Evolutionary conservation across 2,329 filamentous ascomycete genomes (phyloP), one percentile per base, ranked within the genome.

Genomic region (Beauveria sp.): DNA sequence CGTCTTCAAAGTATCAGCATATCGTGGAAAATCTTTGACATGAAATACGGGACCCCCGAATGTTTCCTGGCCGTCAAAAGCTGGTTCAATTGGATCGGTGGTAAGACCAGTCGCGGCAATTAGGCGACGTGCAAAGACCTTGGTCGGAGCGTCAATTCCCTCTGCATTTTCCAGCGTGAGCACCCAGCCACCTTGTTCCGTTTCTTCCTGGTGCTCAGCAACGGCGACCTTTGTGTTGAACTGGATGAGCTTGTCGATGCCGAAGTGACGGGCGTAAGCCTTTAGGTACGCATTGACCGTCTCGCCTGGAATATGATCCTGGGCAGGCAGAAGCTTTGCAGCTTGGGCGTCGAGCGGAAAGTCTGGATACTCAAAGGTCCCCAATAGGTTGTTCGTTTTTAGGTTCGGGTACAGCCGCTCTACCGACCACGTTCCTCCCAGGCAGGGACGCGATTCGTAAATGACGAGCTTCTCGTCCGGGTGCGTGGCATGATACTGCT

Each of bases 361-460:
- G 66, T 91, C 89, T 0, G 84, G 84, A 67, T 83, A 91, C 70
- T 92, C 87, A 66, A 87, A 90, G 0, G 84, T 88, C 3, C 89
- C 88, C 12, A 87, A 71, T 70, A 90, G 80, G 67, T 92, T 92
- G 72, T 93, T 92, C 58, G 83, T 86, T 67, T 85, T 88, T 54
- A 93, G 78, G 1, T 84, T 85, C 0, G 85, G 82, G 69, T 92
- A 88, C 0, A 91, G 73, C 1, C 88, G 80, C 43, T 87, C 76
- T 61, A 83, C 76, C 9, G 85, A 82, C 89, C 89, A 92, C 18
- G 85, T 84, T 4, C 90, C 89, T 1, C 89, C 90, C 5, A 86
- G 67, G 0, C 82, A 81, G 14, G 76, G 70, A 12, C 79, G 77
- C 5, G 77, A 73, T 52, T 91, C 88, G 34, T 89, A 73, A 10